Conservation (phyloP, 2,329 filamentous ascomycete genomes). For the Hansfordia pulvinata region DNA sequence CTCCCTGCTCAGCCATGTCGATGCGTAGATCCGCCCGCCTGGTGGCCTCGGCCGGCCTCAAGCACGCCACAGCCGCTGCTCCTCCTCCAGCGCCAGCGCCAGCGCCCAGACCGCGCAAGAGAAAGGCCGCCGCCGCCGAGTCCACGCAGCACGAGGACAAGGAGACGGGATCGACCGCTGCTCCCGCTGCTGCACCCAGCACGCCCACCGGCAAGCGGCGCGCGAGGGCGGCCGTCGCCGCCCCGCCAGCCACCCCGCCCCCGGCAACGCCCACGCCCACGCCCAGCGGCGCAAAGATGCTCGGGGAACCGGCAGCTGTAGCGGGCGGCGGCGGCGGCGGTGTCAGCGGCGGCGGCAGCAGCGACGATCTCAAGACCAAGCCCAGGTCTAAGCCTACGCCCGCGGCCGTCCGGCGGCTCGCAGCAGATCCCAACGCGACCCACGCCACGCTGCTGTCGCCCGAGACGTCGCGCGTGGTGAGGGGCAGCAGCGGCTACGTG, state of each 20-base stretch:
- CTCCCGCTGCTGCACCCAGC: constrained; percentile 8
- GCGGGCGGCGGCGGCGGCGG: constrained; percentile 10
- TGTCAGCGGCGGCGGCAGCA: too few relatives aligned
- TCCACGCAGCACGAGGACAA: neutral
- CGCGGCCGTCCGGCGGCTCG: constrained; percentile 36
- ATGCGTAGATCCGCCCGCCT: constrained; percentile 27
- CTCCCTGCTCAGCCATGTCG: too few relatives aligned
- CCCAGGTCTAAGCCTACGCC: constrained; percentile 27
- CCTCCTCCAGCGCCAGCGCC: constrained; percentile 6
- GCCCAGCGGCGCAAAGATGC: constrained; percentile 26
- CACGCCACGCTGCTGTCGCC: constrained; percentile 63
- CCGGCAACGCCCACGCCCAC: constrained; percentile 31
- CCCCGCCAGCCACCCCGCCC: constrained; percentile 15
- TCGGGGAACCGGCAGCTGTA: constrained; percentile 17
- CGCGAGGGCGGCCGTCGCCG: constrained; percentile 5
- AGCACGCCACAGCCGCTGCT: constrained; percentile 1
- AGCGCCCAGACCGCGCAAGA: constrained; percentile 11
- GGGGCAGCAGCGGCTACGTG: too few relatives aligned
- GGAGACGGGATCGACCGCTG: neutral
- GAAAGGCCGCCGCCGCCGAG: constrained; percentile 8
- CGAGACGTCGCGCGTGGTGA: constrained; percentile 51
- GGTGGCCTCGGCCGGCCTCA: constrained; percentile 13
- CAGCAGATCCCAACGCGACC: constrained; percentile 47
- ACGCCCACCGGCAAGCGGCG: constrained; percentile 16
- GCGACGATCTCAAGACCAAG: too few relatives aligned